phyloP scores from a whole-genome alignment of 495 filamentous ascomycete species.

The Lindgomyces ingoldianus region DNA sequence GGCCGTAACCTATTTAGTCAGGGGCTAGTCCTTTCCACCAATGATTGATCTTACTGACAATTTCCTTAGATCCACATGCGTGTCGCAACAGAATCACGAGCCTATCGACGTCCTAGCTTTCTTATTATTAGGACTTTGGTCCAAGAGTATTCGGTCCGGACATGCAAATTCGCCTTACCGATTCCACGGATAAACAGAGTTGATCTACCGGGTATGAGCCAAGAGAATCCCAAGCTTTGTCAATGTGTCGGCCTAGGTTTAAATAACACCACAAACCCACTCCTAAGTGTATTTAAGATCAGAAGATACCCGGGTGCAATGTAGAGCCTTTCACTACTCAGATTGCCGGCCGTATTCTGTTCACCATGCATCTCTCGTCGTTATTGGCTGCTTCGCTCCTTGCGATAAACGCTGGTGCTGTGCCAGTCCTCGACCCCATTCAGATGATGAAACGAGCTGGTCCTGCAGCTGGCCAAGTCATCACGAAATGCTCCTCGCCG shows the following conservation, averaged over 20 bases:
- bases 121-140: too few species aligned
- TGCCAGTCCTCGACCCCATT: constrained; percentile 20
- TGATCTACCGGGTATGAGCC: constrained; percentile 31
- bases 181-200: constrained; percentile 9
- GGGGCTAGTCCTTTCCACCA: neutral
- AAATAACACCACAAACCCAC: neutral
- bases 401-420: constrained; percentile 14
- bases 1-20: neutral
- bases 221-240: constrained; percentile 5
- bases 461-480: constrained; percentile 26
- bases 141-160: too few species aligned
- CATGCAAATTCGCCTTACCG: constrained; percentile 2
- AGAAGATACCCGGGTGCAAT: neutral
- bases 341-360: neutral
- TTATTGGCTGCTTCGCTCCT: constrained; percentile 18
- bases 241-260: neutral
- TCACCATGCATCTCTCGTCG: constrained; percentile 22
- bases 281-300: neutral
- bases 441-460: constrained; percentile 24
- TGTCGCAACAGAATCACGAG: too few species aligned
- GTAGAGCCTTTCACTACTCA: neutral
- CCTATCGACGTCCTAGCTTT: too few species aligned
- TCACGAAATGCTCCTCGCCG: constrained; percentile 26
- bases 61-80: neutral
- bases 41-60: too few species aligned